Base-by-base conservation (phyloP, 2,329 filamentous ascomycete genomes). In the Daldinia sp. region DNA sequence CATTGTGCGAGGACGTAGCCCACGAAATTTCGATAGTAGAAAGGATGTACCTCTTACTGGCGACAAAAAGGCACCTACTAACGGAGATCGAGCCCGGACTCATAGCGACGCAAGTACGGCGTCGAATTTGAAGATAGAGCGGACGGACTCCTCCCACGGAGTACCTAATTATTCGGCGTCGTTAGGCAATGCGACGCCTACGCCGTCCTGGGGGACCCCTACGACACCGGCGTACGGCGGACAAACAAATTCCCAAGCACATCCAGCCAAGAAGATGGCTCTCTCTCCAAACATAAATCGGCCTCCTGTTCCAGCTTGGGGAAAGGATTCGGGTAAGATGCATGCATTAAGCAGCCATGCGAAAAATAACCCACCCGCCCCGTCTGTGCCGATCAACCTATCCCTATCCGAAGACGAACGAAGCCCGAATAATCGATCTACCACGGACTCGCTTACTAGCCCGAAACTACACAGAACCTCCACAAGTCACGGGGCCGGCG, bases 1-100 rank as follows among this genome's bases (percentile, higher is more conserved):
- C 59, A 97, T 98, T 70, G 94, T 98, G 32, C 90, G 94, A 58
- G 94, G 94, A 30, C 87, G 94, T 60, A 97, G 93, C 74, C 94
- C 94, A 0, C 85, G 94, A 58, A 98, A 98, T 73, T 98, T 98
- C 75, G 93, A 97, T 73, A 93, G 91, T 55, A 86, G 92, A 61
- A 96, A 95, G 29, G 75, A 82, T 21, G 77, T 81, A 2, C 78
- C 78, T 6, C 78, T 83, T 9, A 81, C 84, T 41, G 79, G 82
- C 1, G 81, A 80, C 5, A 80, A 76, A 58, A 79, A 81, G 53
- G 62, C 76, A n/a, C 77, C 76, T 1, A 82, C 82, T 17, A 83
- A 82, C 3, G 74, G 77, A 19, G 83, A 85, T 63, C 79, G 80
- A 61, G 79, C 80, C 68, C 76, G 74, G 23, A 82, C 80, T 7